phyloP scores from a whole-genome alignment of 768 basidiomycete genomes.

The Leccinum variicolor region DNA sequence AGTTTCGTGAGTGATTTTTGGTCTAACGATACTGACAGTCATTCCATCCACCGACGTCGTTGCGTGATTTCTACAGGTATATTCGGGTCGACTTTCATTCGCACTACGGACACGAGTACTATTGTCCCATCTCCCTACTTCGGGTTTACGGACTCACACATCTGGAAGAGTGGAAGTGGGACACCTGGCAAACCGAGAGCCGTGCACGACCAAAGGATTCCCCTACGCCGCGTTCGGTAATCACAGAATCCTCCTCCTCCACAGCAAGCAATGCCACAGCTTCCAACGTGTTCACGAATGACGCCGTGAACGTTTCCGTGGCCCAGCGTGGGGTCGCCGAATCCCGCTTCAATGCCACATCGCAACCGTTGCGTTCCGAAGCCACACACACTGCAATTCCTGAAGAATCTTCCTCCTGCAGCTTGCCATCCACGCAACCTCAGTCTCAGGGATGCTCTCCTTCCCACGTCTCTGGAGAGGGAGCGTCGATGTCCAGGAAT shows the following conservation, averaged over 20 bases:
- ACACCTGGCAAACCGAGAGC: constrained; percentile 74
- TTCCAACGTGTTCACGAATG: neutral
- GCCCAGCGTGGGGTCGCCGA: neutral
- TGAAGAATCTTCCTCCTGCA: neutral
- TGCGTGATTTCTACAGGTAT: constrained; percentile 87
- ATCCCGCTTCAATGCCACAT: neutral
- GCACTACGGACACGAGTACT: constrained; percentile 93
- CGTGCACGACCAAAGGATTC: constrained; percentile 41
- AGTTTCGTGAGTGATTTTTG: neutral
- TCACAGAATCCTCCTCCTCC: constrained; percentile 21
- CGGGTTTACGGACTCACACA: constrained; percentile 96
- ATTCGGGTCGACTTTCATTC: constrained; percentile 92
- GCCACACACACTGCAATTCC: neutral
- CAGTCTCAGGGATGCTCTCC: neutral
- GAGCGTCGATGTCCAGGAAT: neutral
- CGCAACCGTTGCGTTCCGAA: neutral
- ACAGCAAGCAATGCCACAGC: neutral
- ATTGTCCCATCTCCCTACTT: constrained; percentile 90
- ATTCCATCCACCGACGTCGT: constrained; percentile 70
- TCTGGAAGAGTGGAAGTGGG: constrained; percentile 95
- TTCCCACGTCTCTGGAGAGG: neutral
- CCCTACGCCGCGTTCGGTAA: constrained; percentile 6
- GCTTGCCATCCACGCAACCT: neutral
- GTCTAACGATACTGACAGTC: constrained; percentile 40
- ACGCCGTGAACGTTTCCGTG: constrained; percentile 2